phyloP scores from a whole-genome alignment of 305 asterid species.

The Fraxinus angustifolia region DNA sequence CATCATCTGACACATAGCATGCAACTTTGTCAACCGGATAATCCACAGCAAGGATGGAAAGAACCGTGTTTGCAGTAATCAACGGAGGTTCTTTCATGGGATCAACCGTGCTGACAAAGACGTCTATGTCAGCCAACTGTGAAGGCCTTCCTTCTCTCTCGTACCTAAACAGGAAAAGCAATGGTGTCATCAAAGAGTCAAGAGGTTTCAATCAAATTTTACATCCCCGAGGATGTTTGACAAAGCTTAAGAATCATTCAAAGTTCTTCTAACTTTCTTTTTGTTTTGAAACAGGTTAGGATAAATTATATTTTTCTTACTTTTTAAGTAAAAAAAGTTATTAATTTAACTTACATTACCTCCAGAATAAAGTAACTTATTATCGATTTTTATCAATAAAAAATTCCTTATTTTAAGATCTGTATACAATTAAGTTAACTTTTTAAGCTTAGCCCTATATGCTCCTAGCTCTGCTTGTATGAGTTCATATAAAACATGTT shows the following conservation, averaged over 20 bases:
- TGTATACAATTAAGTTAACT: not conserved
- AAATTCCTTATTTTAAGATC: not conserved
- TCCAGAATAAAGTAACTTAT: not conserved
- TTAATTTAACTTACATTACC: not conserved
- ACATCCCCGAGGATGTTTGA: not conserved
- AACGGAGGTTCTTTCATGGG: conserved; percentile 93
- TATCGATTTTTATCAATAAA: not conserved
- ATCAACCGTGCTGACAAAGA: conserved; percentile 86
- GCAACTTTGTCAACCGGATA: conserved; percentile 80
- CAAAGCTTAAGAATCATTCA: not conserved
- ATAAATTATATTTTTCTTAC: conserved; percentile 36
- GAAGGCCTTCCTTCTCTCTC: conserved; percentile 79
- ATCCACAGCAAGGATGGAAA: conserved; percentile 82
- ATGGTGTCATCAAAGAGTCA: not conserved
- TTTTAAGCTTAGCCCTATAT: not conserved
- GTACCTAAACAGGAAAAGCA: conserved; percentile 41
- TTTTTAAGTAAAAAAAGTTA: not conserved
- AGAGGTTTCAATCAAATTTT: not conserved
- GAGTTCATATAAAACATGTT: not conserved
- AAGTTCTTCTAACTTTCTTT: not conserved
- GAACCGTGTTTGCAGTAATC: conserved; percentile 86
- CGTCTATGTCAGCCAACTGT: conserved; percentile 58
- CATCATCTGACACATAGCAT: conserved; percentile 90
- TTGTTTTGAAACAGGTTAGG: not conserved
- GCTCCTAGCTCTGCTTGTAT: not conserved